A percentile compares a stretch with the other conserved stretches of the same genome.
Conservation (phyloP, 2,329 filamentous ascomycete genomes). For the Ceratocystis eucalypticola region DNA sequence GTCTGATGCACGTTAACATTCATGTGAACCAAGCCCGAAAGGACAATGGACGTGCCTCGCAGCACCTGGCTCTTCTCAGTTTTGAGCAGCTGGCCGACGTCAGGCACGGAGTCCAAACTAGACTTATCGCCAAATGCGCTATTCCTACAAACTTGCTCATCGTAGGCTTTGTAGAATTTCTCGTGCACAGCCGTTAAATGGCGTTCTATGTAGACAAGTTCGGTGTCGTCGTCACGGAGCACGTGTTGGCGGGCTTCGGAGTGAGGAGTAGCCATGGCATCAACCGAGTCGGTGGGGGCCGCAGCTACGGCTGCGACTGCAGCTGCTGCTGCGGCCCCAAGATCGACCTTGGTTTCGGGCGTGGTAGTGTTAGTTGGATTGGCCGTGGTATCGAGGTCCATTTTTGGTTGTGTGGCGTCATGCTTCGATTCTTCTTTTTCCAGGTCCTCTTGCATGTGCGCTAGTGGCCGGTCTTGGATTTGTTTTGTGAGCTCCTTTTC, state of each 20-base stretch:
- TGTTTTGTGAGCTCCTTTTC: conserved; percentile 80
- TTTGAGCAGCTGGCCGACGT: conserved; percentile 75
- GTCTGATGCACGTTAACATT: conserved; percentile 65
- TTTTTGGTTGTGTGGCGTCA: conserved; percentile 19
- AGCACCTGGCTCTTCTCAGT: conserved; percentile 66
- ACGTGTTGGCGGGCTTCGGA: conserved; percentile 46
- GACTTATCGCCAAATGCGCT: not conserved
- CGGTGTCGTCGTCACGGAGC: conserved; percentile 74
- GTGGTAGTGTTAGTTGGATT: too few species aligned
- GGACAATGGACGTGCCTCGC: conserved; percentile 61
- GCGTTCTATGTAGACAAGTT: conserved; percentile 62
- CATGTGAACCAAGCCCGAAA: conserved; percentile 80
- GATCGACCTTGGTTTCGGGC: too few species aligned
- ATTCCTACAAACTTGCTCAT: conserved; percentile 27
- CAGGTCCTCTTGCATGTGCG: conserved; percentile 84
- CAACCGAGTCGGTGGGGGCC: conserved; percentile 21
- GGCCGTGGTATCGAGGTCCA: too few species aligned
- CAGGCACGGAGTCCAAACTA: conserved; percentile 47
- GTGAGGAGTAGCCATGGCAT: conserved; percentile 23
- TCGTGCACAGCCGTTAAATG: conserved; percentile 64
- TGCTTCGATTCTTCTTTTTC: conserved; percentile 61
- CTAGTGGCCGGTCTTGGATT: conserved; percentile 70
- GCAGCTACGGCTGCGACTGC: not conserved
- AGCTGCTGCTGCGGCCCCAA: conserved; percentile 15
- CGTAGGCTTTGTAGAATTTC: conserved; percentile 73